Conservation (phyloP, 225 moss, liverwort and hornwort species). For the Climacium dendroides region DNA sequence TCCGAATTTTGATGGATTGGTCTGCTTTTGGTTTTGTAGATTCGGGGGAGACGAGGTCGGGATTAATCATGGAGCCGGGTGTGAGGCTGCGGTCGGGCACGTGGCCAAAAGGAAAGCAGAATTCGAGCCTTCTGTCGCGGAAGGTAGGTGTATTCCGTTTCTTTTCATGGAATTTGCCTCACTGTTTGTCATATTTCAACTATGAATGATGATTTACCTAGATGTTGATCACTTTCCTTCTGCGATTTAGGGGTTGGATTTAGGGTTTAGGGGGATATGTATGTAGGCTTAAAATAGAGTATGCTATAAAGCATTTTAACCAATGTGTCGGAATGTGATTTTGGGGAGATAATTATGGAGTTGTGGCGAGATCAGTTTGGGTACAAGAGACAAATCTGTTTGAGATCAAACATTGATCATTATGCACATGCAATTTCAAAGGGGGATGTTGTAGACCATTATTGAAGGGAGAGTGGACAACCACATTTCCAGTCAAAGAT, state of each 20-base stretch:
- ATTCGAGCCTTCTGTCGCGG: slow-evolving; percentile 1
- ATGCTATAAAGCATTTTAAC: not conserved
- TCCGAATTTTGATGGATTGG: not conserved
- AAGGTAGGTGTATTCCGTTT: not conserved
- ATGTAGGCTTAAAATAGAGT: not conserved
- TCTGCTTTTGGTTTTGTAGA: not conserved
- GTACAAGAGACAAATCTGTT: not conserved
- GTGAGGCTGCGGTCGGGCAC: not conserved
- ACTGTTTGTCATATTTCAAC: not conserved
- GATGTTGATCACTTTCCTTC: not conserved
- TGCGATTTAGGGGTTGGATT: not conserved
- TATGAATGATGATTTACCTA: not conserved
- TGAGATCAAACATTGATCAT: not conserved
- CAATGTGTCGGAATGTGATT: not conserved
- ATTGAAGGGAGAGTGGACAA: not conserved
- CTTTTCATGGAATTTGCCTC: not conserved
- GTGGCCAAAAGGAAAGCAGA: slow-evolving; percentile 8
- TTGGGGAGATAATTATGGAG: not conserved
- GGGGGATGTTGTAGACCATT: not conserved
- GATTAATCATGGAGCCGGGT: not conserved
- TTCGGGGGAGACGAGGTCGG: not conserved
- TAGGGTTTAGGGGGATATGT: not conserved
- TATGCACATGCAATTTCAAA: not conserved
- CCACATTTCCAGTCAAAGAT: not conserved
- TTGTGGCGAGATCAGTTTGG: not conserved